These are phyloP conservation scores for Platanthera guangdongensis DNA, from an alignment of 106 monocot genomes.

Conservation along the genomic window DNA sequence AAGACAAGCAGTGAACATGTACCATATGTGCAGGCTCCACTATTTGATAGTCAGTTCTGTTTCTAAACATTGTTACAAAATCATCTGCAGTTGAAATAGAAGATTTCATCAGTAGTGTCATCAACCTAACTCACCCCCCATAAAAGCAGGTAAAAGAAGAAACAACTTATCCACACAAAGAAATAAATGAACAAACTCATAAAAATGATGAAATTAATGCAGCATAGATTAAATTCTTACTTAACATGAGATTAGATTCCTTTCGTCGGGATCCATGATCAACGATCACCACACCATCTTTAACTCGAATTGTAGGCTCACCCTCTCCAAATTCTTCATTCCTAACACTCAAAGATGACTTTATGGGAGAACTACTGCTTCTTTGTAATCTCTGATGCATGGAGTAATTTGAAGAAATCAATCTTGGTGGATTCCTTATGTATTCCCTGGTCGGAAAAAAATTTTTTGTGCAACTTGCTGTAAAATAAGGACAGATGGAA, in stretches of 20 bases:
- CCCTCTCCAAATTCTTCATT: constrained; percentile 9
- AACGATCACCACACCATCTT: constrained; percentile 84
- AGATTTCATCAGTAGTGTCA: neutral
- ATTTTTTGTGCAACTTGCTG: neutral
- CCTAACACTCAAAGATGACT: constrained; percentile 26
- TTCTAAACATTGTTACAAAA: constrained; percentile 83
- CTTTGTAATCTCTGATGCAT: constrained; percentile 25
- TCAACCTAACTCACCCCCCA: neutral
- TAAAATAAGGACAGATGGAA: neutral
- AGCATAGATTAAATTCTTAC: constrained; percentile 25
- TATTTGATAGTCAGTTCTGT: constrained; percentile 58
- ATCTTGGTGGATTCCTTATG: constrained; percentile 5
- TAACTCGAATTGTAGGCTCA: constrained; percentile 20
- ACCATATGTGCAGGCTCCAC: constrained; percentile 99
- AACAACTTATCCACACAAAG: neutral
- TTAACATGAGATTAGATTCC: constrained; percentile 91
- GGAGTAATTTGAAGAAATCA: constrained; percentile 17
- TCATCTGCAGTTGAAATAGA: constrained; percentile 52
- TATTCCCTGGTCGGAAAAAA: neutral
- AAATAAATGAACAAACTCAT: neutral
- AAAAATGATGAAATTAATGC: constrained; percentile 1
- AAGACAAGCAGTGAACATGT: constrained; percentile 2
- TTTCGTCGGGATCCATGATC: constrained; percentile 89
- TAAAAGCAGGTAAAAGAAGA: neutral
- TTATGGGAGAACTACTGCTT: constrained; percentile 15